Evolutionary conservation across 176 grass and related monocot genomes (phyloP).

Genomic region (Oryza coarctata): DNA sequence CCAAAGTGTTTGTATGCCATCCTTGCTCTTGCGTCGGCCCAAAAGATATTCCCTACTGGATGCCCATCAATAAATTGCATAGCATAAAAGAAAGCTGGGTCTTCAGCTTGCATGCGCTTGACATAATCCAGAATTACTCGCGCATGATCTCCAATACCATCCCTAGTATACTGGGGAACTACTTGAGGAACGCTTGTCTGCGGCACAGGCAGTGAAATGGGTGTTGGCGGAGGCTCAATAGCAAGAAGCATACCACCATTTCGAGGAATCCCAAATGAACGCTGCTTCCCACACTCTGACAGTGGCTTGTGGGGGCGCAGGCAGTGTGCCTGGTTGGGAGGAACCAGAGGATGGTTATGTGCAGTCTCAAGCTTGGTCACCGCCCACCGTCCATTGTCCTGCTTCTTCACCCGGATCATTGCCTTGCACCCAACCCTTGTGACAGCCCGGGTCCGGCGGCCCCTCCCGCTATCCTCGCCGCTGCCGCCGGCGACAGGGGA

Average conservation of each 20-base stretch:
- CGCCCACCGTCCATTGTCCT: conserved; percentile 51
- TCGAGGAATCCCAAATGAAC: conserved; percentile 5
- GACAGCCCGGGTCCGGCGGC: conserved; percentile 56
- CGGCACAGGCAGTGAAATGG: not conserved
- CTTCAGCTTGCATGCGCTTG: conserved; percentile 60
- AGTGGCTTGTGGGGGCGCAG: conserved; percentile 59
- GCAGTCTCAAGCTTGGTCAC: conserved; percentile 68
- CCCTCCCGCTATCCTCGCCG: conserved; percentile 25
- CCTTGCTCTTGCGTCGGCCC: conserved; percentile 50
- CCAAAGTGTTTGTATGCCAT: conserved; percentile 50
- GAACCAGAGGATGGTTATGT: conserved; percentile 61
- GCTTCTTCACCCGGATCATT: conserved; percentile 81
- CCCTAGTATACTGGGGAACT: conserved; percentile 21
- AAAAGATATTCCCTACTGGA: conserved; percentile 55
- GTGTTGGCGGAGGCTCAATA: conserved; percentile 26
- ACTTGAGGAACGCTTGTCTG: not conserved
- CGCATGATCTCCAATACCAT: conserved; percentile 40
- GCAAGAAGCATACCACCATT: conserved; percentile 36
- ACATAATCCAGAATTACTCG: conserved; percentile 55
- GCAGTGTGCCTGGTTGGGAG: conserved; percentile 37
- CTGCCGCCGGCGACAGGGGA: not conserved
- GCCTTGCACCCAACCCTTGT: conserved; percentile 78
- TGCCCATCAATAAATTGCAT: conserved; percentile 54
- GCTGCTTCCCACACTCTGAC: conserved; percentile 59
- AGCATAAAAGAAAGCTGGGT: conserved; percentile 56